phyloP scores from a whole-genome alignment of 2,329 filamentous ascomycete species.

The Neonectria coccinea region DNA sequence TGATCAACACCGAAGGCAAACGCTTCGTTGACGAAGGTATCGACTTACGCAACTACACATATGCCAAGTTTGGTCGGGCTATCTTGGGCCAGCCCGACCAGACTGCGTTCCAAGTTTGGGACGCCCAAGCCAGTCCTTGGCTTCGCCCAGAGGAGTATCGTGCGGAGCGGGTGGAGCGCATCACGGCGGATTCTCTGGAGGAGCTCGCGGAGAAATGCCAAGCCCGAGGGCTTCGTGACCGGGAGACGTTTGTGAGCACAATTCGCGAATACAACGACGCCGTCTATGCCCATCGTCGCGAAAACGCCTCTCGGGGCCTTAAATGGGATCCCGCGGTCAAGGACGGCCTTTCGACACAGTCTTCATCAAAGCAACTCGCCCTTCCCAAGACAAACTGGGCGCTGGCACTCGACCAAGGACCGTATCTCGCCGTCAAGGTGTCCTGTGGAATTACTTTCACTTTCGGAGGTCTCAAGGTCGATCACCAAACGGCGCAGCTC shows the following conservation, averaged over 20 bases:
- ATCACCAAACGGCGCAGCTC: conserved; percentile 64
- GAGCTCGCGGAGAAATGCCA: conserved; percentile 65
- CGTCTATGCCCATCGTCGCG: conserved; percentile 58
- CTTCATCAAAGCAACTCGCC: conserved; percentile 54
- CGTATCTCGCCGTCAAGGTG: conserved; percentile 73
- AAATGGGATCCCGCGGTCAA: conserved; percentile 70
- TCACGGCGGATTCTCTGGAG: conserved; percentile 62
- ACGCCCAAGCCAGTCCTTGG: conserved; percentile 63
- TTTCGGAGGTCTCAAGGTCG: conserved; percentile 71
- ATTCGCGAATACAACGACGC: conserved; percentile 69
- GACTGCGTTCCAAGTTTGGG: conserved; percentile 74
- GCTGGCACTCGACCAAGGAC: conserved; percentile 64
- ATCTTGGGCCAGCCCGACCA: conserved; percentile 70
- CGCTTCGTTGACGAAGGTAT: conserved; percentile 76
- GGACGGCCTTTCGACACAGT: conserved; percentile 72
- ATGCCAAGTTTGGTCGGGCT: conserved; percentile 72
- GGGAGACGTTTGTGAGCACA: conserved; percentile 61
- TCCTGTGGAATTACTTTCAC: conserved; percentile 76
- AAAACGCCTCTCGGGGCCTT: conserved; percentile 52
- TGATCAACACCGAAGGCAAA: conserved; percentile 69
- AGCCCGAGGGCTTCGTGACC: conserved; percentile 59
- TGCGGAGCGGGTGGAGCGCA: conserved; percentile 65
- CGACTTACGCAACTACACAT: conserved; percentile 75
- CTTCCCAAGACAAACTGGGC: conserved; percentile 76
- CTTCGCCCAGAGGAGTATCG: conserved; percentile 72